A percentile compares a stretch with the other conserved stretches of the same genome.
These are phyloP conservation scores for Colletotrichum eremochloae DNA, from an alignment of 2,329 filamentous ascomycete species.

Conservation along the genomic window DNA sequence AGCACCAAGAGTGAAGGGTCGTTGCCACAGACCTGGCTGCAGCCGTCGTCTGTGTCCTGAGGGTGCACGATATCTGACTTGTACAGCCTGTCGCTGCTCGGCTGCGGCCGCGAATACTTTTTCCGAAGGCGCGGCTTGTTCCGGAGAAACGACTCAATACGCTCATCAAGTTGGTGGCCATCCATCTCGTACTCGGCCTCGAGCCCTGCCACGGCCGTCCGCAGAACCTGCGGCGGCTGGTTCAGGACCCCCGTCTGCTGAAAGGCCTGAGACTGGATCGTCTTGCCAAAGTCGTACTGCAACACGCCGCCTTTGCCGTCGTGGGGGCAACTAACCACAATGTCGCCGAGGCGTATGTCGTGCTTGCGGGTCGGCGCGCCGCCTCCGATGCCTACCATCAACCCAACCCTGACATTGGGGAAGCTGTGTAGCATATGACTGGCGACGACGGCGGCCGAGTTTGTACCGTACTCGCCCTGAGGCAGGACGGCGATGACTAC, in stretches of 20 bases:
- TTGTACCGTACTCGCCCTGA: constrained; percentile 39
- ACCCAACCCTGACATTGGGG: constrained; percentile 47
- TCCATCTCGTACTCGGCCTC: constrained; percentile 26
- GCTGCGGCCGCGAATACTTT: constrained; percentile 35
- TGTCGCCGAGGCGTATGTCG: constrained; percentile 50
- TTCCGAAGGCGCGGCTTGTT: constrained; percentile 30
- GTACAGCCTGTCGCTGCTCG: constrained; percentile 36
- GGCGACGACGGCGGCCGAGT: constrained; percentile 43
- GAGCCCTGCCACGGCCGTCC: constrained; percentile 36
- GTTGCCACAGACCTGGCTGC: constrained; percentile 20
- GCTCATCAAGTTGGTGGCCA: constrained; percentile 40
- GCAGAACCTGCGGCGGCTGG: constrained; percentile 41
- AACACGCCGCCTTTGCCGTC: constrained; percentile 43
- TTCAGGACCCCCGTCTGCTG: constrained; percentile 39
- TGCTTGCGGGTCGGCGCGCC: constrained; percentile 51
- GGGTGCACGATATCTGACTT: constrained; percentile 23
- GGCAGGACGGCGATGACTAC: constrained; percentile 44
- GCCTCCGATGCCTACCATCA: constrained; percentile 54
- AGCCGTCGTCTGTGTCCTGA: not conserved
- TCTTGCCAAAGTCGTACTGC: constrained; percentile 48
- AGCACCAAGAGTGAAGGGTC: constrained; percentile 14
- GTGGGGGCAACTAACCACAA: constrained; percentile 29
- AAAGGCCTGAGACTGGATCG: constrained; percentile 42
- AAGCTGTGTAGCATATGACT: constrained; percentile 49
- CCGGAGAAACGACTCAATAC: constrained; percentile 22